Conservation (phyloP, 768 basidiomycete genomes). For the Vararia minispora region DNA sequence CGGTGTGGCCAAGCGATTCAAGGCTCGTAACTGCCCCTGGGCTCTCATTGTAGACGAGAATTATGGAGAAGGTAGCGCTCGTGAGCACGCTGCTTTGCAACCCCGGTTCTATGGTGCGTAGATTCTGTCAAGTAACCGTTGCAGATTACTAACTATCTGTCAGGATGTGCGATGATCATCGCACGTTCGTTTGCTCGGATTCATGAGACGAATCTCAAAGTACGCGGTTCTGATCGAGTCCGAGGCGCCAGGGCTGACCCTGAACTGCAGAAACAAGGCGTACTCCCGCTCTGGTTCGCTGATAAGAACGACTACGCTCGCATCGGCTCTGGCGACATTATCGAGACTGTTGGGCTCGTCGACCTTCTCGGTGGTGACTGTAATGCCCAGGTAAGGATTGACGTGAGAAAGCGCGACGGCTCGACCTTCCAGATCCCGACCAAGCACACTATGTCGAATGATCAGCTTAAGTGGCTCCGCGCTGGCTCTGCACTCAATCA, state of each 20-base stretch:
- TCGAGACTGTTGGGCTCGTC: slow-evolving; percentile 78
- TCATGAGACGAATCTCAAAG: slow-evolving; percentile 96
- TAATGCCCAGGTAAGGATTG: slow-evolving; percentile 34
- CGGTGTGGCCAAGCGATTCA: slow-evolving; percentile 80
- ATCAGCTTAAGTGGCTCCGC: slow-evolving; percentile 84
- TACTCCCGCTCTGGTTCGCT: slow-evolving; percentile 90
- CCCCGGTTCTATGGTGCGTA: slow-evolving; percentile 80
- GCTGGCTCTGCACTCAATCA: slow-evolving; percentile 86
- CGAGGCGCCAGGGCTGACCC: slow-evolving; percentile 8
- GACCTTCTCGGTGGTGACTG: slow-evolving; percentile 41
- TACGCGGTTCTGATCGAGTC: slow-evolving; percentile 19
- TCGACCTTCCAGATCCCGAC: slow-evolving; percentile 56
- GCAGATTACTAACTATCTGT: not conserved
- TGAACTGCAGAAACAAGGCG: slow-evolving; percentile 79
- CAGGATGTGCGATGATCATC: slow-evolving; percentile 79
- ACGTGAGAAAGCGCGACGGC: slow-evolving; percentile 58
- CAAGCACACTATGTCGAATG: slow-evolving; percentile 81
- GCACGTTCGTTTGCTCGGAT: slow-evolving; percentile 96
- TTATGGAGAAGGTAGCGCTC: slow-evolving; percentile 95
- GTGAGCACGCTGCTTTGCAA: slow-evolving; percentile 96
- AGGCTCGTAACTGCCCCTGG: slow-evolving; percentile 79
- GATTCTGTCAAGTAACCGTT: not conserved
- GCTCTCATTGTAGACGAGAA: slow-evolving; percentile 92
- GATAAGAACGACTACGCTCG: slow-evolving; percentile 78
- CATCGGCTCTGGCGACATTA: slow-evolving; percentile 70